Evolutionary conservation across 1,284 basidiomycete species (phyloP).

Genomic region (Leccinum subrobustum): DNA sequence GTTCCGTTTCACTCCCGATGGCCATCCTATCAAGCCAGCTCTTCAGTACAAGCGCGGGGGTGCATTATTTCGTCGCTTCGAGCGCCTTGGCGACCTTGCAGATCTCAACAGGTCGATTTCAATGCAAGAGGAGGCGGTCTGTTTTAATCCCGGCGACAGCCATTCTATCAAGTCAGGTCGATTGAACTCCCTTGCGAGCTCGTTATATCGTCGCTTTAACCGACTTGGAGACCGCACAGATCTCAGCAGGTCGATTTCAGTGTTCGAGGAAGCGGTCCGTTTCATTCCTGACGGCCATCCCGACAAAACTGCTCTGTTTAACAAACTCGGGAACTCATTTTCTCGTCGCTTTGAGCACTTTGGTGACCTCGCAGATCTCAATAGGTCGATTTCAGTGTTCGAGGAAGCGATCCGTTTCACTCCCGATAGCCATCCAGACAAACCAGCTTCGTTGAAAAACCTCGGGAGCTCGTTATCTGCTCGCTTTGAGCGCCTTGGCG

Average conservation of each 20-base stretch:
- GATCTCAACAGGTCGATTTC: too few species aligned
- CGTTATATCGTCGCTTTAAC: too few species aligned
- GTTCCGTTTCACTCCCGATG: not conserved
- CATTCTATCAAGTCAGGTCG: too few species aligned
- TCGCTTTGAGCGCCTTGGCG: not conserved
- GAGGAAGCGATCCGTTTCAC: not conserved
- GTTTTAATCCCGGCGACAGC: not conserved
- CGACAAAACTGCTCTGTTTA: not conserved
- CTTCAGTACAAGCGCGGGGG: too few species aligned
- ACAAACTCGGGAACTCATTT: not conserved
- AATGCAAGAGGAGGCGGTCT: too few species aligned
- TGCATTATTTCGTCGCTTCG: too few species aligned
- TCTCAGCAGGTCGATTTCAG: not conserved
- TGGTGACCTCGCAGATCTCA: not conserved
- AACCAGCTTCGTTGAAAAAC: not conserved
- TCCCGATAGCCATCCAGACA: not conserved
- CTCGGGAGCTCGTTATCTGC: not conserved
- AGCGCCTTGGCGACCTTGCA: too few species aligned
- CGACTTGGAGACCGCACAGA: too few species aligned
- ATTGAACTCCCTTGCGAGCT: not conserved
- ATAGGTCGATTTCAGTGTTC: not conserved
- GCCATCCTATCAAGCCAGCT: not conserved
- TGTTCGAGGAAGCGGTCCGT: not conserved
- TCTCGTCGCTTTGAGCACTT: not conserved
- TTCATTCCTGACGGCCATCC: not conserved